Evolutionary conservation across 305 asterid genomes (phyloP), one percentile per base, ranked within the genome.

Genomic region (Fraxinus velutina): DNA sequence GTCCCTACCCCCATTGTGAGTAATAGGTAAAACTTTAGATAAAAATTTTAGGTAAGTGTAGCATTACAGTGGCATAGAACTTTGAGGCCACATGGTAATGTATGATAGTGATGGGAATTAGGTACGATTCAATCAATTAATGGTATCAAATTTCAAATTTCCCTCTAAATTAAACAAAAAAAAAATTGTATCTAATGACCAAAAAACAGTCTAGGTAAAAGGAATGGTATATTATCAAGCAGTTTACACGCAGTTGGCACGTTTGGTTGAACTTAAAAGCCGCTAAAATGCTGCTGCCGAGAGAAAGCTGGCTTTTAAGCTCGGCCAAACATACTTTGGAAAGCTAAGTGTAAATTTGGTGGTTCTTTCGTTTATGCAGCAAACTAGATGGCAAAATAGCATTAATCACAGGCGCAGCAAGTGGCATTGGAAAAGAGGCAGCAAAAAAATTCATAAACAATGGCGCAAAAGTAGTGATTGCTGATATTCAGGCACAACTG

Each of bases 331-430:
- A 44, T 12, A 44, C 17, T 13, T 2, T 13, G n/a, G 57, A 44
- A 44, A 44, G 13, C 60, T 0, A 12, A 47, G 57, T 13, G 60
- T 50, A 52, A 47, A 52, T 17, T 29, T 3, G 1, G 4, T 4
- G 27, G 4, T 1, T 64, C 76, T 5, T 73, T 60, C 19, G n/a
- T 55, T 80, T 68, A 71, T 77, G 15, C 82, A 93, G 97, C 83
- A 95, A 89, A 86, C 75, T 95, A 57, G 89, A 92, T 88, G 97
- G 97, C 44, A 93, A 93, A 80, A 90, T 95, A 78, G 97, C 98
- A 22, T 79, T 93, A 12, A 91, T 95, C 78, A 93, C 97, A 0
- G 98, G 99, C 12, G 97, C 93, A 21, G 97, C 99, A 33, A 87
- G 87, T 17, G 98, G 99, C 2, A 90, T 93, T 32, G 98, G 99